Conservation (phyloP, 345 rosid genomes). For the Bruguiera sexangula region DNA sequence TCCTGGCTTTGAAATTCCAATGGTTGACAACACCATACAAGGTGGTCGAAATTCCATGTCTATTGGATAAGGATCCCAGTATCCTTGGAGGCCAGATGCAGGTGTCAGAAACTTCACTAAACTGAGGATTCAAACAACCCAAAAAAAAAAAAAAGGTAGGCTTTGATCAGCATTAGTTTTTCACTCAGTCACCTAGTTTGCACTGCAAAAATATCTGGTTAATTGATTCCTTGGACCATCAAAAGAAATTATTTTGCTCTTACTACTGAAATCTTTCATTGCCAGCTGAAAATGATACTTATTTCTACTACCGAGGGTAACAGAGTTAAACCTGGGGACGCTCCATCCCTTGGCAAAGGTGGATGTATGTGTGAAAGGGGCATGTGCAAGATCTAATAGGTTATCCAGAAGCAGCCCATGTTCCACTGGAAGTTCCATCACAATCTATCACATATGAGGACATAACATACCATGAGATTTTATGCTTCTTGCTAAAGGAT, state of each 20-base stretch:
- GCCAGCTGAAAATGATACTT: not conserved
- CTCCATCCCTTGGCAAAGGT: constrained; percentile 99
- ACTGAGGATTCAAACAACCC: constrained; percentile 39
- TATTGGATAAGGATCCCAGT: constrained; percentile 98
- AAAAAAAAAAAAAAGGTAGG: not conserved
- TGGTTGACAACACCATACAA: constrained; percentile 89
- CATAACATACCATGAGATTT: constrained; percentile 4
- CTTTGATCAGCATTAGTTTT: not conserved
- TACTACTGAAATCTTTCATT: too few relatives aligned
- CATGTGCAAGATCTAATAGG: constrained; percentile 95
- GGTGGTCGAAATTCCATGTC: constrained; percentile 99
- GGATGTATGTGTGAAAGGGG: constrained; percentile 96
- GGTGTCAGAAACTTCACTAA: constrained; percentile 91
- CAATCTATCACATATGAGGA: constrained; percentile 49
- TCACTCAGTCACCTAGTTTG: not conserved
- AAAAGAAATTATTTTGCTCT: not conserved
- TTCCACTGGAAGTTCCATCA: constrained; percentile 98
- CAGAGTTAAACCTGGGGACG: constrained; percentile 63
- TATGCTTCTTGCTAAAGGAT: not conserved
- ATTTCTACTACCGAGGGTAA: not conserved
- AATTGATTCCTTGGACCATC: too few relatives aligned
- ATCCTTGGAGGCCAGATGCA: constrained; percentile 85
- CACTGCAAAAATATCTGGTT: too few relatives aligned
- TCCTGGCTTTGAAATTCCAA: constrained; percentile 96
- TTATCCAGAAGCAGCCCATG: constrained; percentile 95